A percentile compares a stretch with the other conserved stretches of the same genome.
Conservation (phyloP, 2,329 filamentous ascomycete genomes). For the Colletotrichum orbiculare region DNA sequence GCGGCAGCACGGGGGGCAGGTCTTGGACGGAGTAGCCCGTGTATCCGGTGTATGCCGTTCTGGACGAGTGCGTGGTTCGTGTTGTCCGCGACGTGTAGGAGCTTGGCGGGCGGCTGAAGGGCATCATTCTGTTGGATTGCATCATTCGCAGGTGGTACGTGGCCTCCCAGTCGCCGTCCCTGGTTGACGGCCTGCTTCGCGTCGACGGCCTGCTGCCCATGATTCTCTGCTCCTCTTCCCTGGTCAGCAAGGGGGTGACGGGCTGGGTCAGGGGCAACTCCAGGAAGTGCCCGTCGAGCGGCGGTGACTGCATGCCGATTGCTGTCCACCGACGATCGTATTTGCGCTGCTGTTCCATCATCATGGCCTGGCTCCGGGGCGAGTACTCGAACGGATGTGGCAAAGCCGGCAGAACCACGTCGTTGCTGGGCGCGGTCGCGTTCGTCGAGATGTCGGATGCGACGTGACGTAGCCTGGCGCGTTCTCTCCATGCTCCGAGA, state of each 20-base stretch:
- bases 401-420: conserved; percentile 9
- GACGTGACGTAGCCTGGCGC: conserved; percentile 1
- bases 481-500: conserved; percentile 17
- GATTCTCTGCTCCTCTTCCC: conserved; percentile 25
- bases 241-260: conserved; percentile 22
- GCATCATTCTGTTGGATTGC: background rate
- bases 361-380: background rate
- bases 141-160: background rate
- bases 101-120: background rate
- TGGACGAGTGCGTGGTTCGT: background rate
- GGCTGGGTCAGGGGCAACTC: conserved; percentile 3
- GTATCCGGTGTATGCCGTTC: background rate
- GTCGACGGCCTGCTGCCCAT: conserved; percentile 5
- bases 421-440: conserved; percentile 4
- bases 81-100: conserved; percentile 3
- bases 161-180: conserved; percentile 10
- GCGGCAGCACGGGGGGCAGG: background rate
- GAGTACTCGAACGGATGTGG: conserved; percentile 1
- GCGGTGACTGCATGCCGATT: conserved; percentile 20
- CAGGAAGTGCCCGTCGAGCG: background rate
- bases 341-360: conserved; percentile 1
- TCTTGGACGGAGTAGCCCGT: background rate
- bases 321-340: conserved; percentile 27
- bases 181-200: background rate
- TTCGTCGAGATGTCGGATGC: conserved; percentile 25